Percentiles rank a stretch among this genome's conserved stretches.
Conservation (phyloP, 2,329 filamentous ascomycete species). For the Penicillium sp. region DNA sequence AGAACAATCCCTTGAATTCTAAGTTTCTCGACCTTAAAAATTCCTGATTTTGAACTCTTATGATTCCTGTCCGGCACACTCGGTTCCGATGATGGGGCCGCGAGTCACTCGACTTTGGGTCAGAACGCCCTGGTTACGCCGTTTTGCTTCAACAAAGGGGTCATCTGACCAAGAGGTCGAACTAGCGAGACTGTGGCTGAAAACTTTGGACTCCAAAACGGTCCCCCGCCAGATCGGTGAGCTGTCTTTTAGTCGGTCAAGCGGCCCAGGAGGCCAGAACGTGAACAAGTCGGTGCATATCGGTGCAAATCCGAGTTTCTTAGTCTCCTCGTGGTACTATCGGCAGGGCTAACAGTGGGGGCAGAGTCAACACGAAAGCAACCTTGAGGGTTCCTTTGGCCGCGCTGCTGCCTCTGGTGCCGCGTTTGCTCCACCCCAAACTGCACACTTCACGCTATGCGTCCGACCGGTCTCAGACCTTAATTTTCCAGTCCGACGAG, state of each 20-base stretch:
- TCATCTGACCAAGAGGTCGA: constrained; percentile 21
- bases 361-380: constrained; percentile 66
- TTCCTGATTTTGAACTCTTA: background rate
- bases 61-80: background rate
- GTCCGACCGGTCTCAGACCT: constrained; percentile 52
- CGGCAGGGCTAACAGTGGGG: constrained; percentile 7
- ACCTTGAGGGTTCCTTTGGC: constrained; percentile 59
- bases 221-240: constrained; percentile 59
- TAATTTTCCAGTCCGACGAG: constrained; percentile 65
- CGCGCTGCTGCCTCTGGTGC: constrained; percentile 55
- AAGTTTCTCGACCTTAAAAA: background rate
- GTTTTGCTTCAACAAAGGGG: constrained; percentile 28
- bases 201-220: constrained; percentile 52
- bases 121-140: constrained; percentile 16
- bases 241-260: constrained; percentile 63
- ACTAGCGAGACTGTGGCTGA: constrained; percentile 59
- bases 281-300: constrained; percentile 69
- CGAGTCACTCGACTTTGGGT: background rate
- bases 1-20: background rate
- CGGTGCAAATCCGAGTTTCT: constrained; percentile 25
- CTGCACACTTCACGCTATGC: constrained; percentile 57
- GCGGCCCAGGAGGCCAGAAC: constrained; percentile 67
- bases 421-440: constrained; percentile 52
- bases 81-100: constrained; percentile 1
- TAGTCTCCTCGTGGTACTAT: background rate